Conservation (phyloP, 108 stramenopile species). For the Aureococcus anophagefferens region DNA sequence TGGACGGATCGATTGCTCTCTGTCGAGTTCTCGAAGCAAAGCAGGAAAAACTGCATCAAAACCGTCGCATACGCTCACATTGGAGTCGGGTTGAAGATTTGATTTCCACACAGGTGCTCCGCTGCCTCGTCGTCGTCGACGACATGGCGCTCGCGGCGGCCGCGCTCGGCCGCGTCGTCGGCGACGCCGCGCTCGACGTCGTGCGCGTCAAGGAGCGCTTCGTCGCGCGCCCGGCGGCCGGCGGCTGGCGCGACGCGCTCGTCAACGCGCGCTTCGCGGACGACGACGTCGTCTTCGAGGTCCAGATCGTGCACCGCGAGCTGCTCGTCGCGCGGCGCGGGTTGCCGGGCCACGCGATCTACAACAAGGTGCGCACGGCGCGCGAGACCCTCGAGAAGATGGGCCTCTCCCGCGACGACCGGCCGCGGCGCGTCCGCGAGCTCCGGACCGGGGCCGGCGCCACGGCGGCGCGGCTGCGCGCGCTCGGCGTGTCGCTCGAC, state of each 20-base stretch:
- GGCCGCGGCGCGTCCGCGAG: too few relatives aligned
- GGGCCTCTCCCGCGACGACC: background rate
- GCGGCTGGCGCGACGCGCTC: background rate
- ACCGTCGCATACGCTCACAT: too few relatives aligned
- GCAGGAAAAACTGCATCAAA: too few relatives aligned
- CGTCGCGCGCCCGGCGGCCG: background rate
- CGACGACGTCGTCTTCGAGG: background rate
- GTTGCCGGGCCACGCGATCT: background rate
- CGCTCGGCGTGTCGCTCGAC: too few relatives aligned
- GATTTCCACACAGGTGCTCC: too few relatives aligned
- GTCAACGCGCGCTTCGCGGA: background rate
- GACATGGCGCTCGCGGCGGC: background rate
- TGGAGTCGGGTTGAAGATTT: too few relatives aligned
- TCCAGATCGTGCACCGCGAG: background rate
- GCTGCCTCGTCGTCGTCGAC: background rate
- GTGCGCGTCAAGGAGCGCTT: background rate
- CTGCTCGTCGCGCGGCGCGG: background rate
- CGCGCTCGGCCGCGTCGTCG: background rate
- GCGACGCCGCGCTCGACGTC: background rate
- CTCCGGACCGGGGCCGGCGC: too few relatives aligned
- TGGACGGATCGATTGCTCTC: too few relatives aligned
- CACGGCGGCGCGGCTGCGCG: too few relatives aligned
- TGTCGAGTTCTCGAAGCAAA: too few relatives aligned
- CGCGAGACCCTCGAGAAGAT: background rate
- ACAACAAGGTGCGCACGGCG: background rate